Evolutionary conservation across 495 filamentous ascomycete species (phyloP).

Genomic region (Antarctomyces pellizariae): DNA sequence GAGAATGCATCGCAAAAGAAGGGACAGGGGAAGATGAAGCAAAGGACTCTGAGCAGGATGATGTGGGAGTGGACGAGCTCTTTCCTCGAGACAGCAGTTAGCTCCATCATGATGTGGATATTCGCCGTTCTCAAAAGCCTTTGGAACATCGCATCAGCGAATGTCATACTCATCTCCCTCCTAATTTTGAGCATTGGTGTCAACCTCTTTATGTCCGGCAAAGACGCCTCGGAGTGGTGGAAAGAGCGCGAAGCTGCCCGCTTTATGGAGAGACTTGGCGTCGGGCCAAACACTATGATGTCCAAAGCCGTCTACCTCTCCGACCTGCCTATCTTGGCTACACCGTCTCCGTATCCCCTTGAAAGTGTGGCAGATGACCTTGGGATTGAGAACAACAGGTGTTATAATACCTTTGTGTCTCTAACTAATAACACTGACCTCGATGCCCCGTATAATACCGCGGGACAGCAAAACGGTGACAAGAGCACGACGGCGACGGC

Average conservation of each 20-base stretch:
- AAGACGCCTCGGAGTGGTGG: slow-evolving; percentile 56
- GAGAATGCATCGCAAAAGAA: slow-evolving; percentile 12
- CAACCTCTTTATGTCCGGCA: slow-evolving; percentile 49
- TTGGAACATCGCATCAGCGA: slow-evolving; percentile 47
- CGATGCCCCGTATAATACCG: slow-evolving; percentile 23
- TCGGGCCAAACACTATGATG: slow-evolving; percentile 58
- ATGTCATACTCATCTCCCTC: slow-evolving; percentile 47
- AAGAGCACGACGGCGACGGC: slow-evolving; percentile 32
- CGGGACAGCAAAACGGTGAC: slow-evolving; percentile 18
- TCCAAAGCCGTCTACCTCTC: slow-evolving; percentile 59
- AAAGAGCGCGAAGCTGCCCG: slow-evolving; percentile 51
- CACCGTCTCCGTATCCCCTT: no score
- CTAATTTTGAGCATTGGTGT: slow-evolving; percentile 39
- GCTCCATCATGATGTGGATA: slow-evolving; percentile 50
- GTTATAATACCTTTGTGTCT: slow-evolving; percentile 29
- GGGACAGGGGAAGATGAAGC: slow-evolving; percentile 33
- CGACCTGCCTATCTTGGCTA: no score
- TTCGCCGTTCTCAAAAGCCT: slow-evolving; percentile 35
- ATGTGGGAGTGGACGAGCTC: slow-evolving; percentile 42
- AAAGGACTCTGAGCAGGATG: slow-evolving; percentile 42
- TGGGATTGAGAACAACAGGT: no score
- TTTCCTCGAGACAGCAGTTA: slow-evolving; percentile 43
- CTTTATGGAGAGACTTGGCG: slow-evolving; percentile 61
- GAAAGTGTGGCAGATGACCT: no score
- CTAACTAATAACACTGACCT: slow-evolving; percentile 28